Evolutionary conservation across 495 filamentous ascomycete species (phyloP), one percentile per base, ranked within the genome.

Genomic region (Daldinia bambusicola): DNA sequence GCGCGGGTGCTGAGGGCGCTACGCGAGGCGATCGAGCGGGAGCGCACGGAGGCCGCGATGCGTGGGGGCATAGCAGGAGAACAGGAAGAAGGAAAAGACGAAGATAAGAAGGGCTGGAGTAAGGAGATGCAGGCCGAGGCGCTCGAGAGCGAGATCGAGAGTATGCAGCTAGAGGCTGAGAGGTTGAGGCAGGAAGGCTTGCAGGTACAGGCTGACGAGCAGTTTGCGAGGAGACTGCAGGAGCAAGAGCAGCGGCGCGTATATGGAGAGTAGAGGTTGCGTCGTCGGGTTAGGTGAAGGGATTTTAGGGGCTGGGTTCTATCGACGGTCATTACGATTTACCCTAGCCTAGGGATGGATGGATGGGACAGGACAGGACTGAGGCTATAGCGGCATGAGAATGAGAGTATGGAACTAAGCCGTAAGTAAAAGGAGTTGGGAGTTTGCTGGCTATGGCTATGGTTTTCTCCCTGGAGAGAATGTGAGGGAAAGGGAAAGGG

Each of bases 171-270:
- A 9, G 38, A 69, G 14, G 51, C 67, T 6, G 48, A 74, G 37
- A 63, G 64, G n/a, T 40, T 76, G 34, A 20, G 60, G 43, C n/a
- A 71, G 13, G 67, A 76, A 37, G 61, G 63, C 18, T 30, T 72
- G 36, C 26, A 58, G 53, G 10, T 74, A 9, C 61, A 72, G 60
- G 68, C 65, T 6, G 74, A 76, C 31, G 71, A 71, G 61, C 64
- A 74, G 61, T 9, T 71, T 30, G 74, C 68, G 51, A 43, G 68
- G 55, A 45, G 32, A 48, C 32, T 69, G 51, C 37, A 60, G 13
- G 22, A 45, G 56, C 52, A 68, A 45, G 69, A 68, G 58, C 37
- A 67, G 31, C 13, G 12, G 32, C n/a, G 43, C 40, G n/a, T 20
- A 26, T 32, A 37, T 48, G 14, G 20, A 26, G 26, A 20, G 48